Conservation (phyloP, 2,329 filamentous ascomycete species). For the Aureobasidium vineae region DNA sequence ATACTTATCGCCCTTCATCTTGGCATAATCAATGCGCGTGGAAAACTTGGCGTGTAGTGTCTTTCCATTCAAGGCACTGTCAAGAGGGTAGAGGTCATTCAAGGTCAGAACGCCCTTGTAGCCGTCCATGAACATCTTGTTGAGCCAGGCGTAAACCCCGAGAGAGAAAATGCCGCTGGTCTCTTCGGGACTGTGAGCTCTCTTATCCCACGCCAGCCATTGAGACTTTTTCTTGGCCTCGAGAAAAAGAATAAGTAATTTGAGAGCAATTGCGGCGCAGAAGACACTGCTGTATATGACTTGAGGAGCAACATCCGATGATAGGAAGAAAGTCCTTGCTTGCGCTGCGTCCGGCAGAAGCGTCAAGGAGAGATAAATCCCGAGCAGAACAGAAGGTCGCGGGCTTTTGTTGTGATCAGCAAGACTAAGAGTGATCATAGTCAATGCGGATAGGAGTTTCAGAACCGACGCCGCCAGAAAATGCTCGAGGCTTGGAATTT, state of each 20-base stretch:
- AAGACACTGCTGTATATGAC: neutral
- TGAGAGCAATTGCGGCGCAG: neutral
- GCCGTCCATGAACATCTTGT: slow-evolving; percentile 13
- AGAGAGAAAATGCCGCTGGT: slow-evolving; percentile 3
- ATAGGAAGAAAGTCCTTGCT: slow-evolving; percentile 3
- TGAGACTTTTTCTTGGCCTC: slow-evolving; percentile 8
- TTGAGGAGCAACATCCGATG: neutral
- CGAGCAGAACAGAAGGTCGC: neutral
- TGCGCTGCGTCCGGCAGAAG: neutral
- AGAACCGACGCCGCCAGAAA: neutral
- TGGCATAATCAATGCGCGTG: neutral
- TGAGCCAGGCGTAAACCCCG: slow-evolving; percentile 8
- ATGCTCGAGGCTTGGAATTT: neutral
- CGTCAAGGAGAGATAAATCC: neutral
- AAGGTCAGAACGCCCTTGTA: neutral
- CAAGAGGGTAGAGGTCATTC: neutral
- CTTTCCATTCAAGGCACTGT: neutral
- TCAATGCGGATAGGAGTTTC: neutral
- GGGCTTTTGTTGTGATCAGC: slow-evolving; percentile 7
- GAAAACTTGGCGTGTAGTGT: neutral
- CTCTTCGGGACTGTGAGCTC: neutral
- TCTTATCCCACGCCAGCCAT: slow-evolving; percentile 1
- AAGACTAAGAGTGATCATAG: neutral
- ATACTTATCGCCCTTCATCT: neutral
- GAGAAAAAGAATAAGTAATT: neutral